Conservation (phyloP, 345 rosid genomes). For the Abelmoschus esculentus region DNA sequence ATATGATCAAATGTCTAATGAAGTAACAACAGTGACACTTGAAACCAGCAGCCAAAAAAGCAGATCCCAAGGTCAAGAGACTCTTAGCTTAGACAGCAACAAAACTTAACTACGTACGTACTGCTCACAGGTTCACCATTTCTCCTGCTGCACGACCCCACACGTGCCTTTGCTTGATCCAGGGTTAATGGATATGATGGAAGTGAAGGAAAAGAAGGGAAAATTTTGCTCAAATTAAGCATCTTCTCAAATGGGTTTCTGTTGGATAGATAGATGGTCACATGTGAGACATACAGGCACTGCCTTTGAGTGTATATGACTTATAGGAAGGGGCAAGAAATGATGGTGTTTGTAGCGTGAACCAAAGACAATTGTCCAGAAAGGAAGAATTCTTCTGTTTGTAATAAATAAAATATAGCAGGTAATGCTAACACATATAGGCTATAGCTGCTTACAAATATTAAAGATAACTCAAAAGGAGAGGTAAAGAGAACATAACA, state of each 20-base stretch:
- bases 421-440: too few relatives aligned
- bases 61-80: background rate
- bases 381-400: background rate
- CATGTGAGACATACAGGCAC: constrained; percentile 16
- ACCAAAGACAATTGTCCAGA: constrained; percentile 14
- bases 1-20: background rate
- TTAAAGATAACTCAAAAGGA: background rate
- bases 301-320: constrained; percentile 13
- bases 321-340: constrained; percentile 19
- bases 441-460: background rate
- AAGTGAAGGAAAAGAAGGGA: background rate
- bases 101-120: background rate
- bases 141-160: background rate
- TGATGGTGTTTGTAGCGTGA: constrained; percentile 33
- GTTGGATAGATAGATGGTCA: background rate
- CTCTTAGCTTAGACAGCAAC: background rate
- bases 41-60: background rate
- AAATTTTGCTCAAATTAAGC: too few relatives aligned
- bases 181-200: constrained; percentile 9
- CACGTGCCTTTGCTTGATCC: constrained; percentile 12
- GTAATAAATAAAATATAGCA: background rate
- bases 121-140: constrained; percentile 2
- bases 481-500: background rate
- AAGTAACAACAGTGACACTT: background rate
- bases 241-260: background rate